Conservation (phyloP, 768 basidiomycete species). For the Leccinellum rugosiceps region DNA sequence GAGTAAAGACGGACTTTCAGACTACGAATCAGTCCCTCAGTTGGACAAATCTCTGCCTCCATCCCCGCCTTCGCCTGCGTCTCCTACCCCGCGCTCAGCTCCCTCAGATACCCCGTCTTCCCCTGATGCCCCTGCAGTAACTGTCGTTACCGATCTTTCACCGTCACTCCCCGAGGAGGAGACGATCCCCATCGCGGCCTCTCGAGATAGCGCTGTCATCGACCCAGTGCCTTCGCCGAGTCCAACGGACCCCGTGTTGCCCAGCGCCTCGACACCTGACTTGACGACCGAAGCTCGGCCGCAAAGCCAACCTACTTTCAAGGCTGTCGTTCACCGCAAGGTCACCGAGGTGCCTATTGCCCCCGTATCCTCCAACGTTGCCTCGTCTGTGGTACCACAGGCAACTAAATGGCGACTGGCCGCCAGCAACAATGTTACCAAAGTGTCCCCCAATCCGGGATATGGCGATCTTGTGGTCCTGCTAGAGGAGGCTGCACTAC, state of each 20-base stretch:
- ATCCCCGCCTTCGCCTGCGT: neutral
- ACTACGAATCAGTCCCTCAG: conserved; percentile 15
- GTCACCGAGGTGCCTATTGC: conserved; percentile 37
- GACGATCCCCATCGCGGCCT: neutral
- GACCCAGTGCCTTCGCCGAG: conserved; percentile 1
- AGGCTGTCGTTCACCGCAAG: conserved; percentile 57
- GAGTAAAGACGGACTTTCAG: conserved; percentile 10
- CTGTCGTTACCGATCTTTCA: neutral
- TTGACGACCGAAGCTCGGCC: neutral
- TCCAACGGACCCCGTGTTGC: neutral
- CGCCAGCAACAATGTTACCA: conserved; percentile 18
- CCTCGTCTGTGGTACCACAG: conserved; percentile 28
- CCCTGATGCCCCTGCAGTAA: neutral
- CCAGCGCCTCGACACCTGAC: conserved; percentile 10
- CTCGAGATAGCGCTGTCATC: neutral
- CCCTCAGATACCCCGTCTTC: neutral
- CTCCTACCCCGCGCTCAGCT: neutral
- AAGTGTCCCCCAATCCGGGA: conserved; percentile 45
- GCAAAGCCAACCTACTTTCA: conserved; percentile 37
- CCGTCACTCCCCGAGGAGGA: neutral
- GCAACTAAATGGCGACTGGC: conserved; percentile 27
- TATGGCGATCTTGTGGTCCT: conserved; percentile 51
- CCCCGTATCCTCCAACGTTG: conserved; percentile 15
- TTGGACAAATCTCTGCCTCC: conserved; percentile 9
- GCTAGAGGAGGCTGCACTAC: conserved; percentile 53